phyloP scores from a whole-genome alignment of 129 eudicot species.

The Daucus carota region DNA sequence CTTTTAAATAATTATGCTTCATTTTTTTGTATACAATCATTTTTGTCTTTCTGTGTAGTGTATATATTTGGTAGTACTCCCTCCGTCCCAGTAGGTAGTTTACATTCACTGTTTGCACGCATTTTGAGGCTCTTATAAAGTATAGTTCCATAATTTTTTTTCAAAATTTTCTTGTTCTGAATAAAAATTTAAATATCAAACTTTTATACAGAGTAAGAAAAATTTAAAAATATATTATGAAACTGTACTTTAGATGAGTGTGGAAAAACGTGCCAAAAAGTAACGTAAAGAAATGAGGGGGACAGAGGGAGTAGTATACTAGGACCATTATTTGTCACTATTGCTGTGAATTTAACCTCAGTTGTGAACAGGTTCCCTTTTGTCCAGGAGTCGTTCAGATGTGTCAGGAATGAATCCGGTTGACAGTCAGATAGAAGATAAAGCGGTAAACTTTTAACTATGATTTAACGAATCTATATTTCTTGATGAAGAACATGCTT shows the following conservation, averaged over 20 bases:
- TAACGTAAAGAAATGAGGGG: too few relatives aligned
- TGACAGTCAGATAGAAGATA: constrained; percentile 48
- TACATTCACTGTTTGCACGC: too few relatives aligned
- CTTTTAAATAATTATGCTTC: neutral
- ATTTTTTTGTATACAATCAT: neutral
- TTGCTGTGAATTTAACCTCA: neutral
- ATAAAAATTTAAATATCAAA: too few relatives aligned
- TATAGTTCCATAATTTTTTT: too few relatives aligned
- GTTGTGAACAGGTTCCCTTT: constrained; percentile 49
- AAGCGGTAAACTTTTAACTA: constrained; percentile 41
- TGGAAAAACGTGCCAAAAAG: too few relatives aligned
- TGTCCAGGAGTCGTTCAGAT: constrained; percentile 75
- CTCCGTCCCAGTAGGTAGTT: too few relatives aligned
- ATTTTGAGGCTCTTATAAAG: too few relatives aligned
- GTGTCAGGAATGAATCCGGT: constrained; percentile 37
- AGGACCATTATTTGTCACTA: neutral
- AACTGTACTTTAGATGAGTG: too few relatives aligned
- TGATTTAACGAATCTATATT: neutral
- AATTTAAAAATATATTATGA: too few relatives aligned
- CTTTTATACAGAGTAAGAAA: too few relatives aligned
- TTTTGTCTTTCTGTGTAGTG: neutral
- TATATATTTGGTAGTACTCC: neutral
- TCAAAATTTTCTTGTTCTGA: too few relatives aligned
- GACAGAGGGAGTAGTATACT: neutral
- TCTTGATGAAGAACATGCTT: neutral